phyloP scores from a whole-genome alignment of 140 eudicot genomes.

The Oenanthe javanica region DNA sequence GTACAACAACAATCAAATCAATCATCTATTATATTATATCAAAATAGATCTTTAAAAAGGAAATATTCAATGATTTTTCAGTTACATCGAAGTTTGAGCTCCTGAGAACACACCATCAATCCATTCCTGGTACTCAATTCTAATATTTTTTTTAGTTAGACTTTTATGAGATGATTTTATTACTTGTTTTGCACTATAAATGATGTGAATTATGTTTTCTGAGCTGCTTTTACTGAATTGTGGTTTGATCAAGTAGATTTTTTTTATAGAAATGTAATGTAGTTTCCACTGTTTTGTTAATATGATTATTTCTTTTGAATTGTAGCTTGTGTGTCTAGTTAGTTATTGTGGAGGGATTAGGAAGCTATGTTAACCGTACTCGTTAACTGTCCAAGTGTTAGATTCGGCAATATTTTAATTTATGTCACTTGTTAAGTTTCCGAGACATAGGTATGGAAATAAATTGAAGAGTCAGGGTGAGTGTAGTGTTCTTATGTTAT shows the following conservation, averaged over 20 bases:
- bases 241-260: background rate
- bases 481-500: background rate
- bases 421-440: no score
- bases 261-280: background rate
- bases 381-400: no score
- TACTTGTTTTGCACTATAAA: background rate
- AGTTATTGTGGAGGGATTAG: background rate
- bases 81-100: background rate
- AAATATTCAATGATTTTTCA: background rate
- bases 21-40: background rate
- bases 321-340: background rate
- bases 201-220: background rate
- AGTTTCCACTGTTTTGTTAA: background rate
- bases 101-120: background rate
- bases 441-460: background rate
- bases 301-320: background rate
- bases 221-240: background rate
- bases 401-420: no score
- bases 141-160: background rate
- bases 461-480: background rate
- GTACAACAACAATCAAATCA: background rate
- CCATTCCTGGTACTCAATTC: background rate
- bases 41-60: background rate
- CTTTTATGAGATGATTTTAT: background rate
- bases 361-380: no score